Evolutionary conservation across 2,329 filamentous ascomycete genomes (phyloP).

Genomic region (Cytospora schulzeri): DNA sequence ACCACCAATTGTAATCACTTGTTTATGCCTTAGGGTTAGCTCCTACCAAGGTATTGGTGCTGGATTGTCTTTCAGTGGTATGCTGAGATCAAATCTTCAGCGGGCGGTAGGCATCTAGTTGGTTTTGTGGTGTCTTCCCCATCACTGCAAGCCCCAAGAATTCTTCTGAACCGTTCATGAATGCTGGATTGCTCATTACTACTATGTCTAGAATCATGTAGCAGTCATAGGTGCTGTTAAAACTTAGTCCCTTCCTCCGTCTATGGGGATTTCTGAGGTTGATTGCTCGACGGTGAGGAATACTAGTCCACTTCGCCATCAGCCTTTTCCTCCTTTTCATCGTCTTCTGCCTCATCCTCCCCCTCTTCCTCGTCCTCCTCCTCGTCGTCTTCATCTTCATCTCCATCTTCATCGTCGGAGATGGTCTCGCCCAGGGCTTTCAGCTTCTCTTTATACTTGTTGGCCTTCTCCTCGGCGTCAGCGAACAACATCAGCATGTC

Average conservation of each 20-base stretch:
- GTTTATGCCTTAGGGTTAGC: no score
- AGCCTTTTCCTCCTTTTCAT: slow-evolving; percentile 34
- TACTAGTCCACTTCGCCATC: slow-evolving; percentile 25
- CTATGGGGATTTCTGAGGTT: background rate
- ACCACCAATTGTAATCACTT: no score
- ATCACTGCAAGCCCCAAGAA: background rate
- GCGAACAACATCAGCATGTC: slow-evolving; percentile 81
- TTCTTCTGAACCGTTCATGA: background rate
- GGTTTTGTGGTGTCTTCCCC: background rate
- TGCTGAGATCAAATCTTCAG: no score
- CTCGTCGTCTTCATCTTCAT: slow-evolving; percentile 57
- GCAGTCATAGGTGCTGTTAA: background rate
- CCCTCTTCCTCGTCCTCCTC: slow-evolving; percentile 53
- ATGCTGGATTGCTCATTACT: background rate
- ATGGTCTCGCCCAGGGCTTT: slow-evolving; percentile 69
- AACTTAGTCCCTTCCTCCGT: background rate
- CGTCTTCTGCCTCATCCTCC: slow-evolving; percentile 34
- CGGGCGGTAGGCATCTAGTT: no score
- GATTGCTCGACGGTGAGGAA: background rate
- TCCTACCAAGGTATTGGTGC: no score
- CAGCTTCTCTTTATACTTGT: slow-evolving; percentile 72
- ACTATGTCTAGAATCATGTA: background rate
- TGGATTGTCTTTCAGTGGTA: no score
- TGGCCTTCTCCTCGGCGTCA: slow-evolving; percentile 76
- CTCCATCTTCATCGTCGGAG: slow-evolving; percentile 75